Evolutionary conservation across 2,329 filamentous ascomycete species (phyloP).

Genomic region (Sarocladium oryzae): DNA sequence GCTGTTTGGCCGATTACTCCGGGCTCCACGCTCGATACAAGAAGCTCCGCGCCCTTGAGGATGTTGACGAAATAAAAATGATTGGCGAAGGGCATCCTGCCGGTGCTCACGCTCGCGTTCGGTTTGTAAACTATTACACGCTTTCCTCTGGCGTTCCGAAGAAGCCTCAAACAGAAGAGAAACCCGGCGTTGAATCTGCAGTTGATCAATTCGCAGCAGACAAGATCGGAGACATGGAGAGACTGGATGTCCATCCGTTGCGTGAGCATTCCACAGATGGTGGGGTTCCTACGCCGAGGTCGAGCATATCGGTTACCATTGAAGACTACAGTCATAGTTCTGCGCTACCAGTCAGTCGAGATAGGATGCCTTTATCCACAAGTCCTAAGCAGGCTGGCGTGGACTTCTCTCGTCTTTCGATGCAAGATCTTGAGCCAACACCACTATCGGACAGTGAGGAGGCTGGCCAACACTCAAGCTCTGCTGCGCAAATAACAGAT

Average conservation of each 20-base stretch:
- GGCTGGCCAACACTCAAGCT: not conserved
- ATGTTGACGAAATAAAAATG: slow-evolving; percentile 49
- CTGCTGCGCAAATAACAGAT: not conserved
- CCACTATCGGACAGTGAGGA: slow-evolving; percentile 25
- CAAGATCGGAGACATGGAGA: slow-evolving; percentile 15
- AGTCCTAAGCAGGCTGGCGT: not conserved
- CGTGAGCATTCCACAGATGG: not conserved
- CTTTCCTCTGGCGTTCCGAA: slow-evolving; percentile 70
- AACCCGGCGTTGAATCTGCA: not conserved
- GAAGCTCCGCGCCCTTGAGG: slow-evolving; percentile 63
- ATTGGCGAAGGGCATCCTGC: slow-evolving; percentile 14
- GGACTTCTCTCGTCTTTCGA: slow-evolving; percentile 17
- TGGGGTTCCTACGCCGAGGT: not conserved
- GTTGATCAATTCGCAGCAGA: not conserved
- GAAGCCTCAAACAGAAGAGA: slow-evolving; percentile 15
- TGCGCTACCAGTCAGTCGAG: not conserved
- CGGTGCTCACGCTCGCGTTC: slow-evolving; percentile 44
- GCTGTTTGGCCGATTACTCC: slow-evolving; percentile 69
- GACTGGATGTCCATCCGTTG: slow-evolving; percentile 11
- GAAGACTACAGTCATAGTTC: not conserved
- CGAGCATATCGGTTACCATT: not conserved
- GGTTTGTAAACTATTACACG: slow-evolving; percentile 89
- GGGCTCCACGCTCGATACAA: slow-evolving; percentile 65
- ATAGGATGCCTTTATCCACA: not conserved
- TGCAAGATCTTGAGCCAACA: slow-evolving; percentile 32